Base-by-base conservation (phyloP, 2,329 filamentous ascomycete genomes). In the Alternaria atra region DNA sequence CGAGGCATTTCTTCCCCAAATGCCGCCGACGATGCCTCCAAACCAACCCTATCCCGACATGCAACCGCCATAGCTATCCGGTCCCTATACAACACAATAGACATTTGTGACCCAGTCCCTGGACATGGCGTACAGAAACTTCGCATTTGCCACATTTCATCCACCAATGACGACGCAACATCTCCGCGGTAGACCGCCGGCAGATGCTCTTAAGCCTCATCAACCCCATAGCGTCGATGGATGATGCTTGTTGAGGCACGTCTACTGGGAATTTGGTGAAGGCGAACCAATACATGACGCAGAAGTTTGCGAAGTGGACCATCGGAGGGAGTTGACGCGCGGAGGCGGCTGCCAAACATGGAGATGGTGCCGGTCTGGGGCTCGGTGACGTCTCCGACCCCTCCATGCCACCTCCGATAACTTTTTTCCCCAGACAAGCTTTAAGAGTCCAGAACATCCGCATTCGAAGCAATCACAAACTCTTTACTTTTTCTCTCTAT, bases 321-420 rank as follows among this genome's bases (percentile, higher is more conserved):
- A 32, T 62, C 46, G 46, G 51, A 47, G 44, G 27, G 13, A 30
- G 25, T 52, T 17, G 42, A 55, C 23, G 34, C 39, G 60, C 60
- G 60, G 58, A 52, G 39, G 34, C 32, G 46, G 25, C 48, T 63
- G 43, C 61, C 61, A 29, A 42, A 61, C 40, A 44, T 55, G 61
- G 61, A 58, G 52, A 68, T 55, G 54, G 56, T 55, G 60, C 65
- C 66, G 65, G 57, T 61, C 27, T 52, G 54, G 47, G 53, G 46
- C 60, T 69, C 68, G 60, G 68, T 63, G 65, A 66, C 60, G 63
- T 60, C 60, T 23, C 66, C 62, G 64, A 70, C 62, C 63, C 61
- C 62, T 57, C 65, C 57, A 65, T 54, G 54, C 60, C 55, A 60
- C 58, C 62, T 66, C 60, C 58, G 57, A 65, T 43, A 58, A 50